Percentiles rank a stretch among this genome's conserved stretches.
These are phyloP conservation scores for Cunninghamia lanceolata DNA, from an alignment of 75 land plant genomes.

Conservation along the genomic window DNA sequence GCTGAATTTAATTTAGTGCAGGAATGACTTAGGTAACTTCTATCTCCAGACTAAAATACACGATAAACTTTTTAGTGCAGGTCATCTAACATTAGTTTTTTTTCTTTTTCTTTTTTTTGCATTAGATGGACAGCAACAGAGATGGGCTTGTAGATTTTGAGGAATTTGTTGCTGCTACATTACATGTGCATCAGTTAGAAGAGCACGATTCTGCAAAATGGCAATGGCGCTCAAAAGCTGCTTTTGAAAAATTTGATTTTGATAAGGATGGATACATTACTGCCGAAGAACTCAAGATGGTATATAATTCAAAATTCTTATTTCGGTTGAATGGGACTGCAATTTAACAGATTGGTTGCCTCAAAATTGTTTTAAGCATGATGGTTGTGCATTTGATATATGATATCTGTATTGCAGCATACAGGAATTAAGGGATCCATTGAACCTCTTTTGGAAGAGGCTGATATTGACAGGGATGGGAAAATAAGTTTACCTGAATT, in stretches of 20 bases:
- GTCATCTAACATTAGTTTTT: background rate
- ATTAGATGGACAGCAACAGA: constrained; percentile 25
- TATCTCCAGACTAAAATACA: background rate
- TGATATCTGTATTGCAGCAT: constrained; percentile 14
- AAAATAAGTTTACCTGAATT: constrained; percentile 30
- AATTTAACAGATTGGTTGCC: background rate
- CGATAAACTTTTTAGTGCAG: background rate
- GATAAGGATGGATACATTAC: constrained; percentile 35
- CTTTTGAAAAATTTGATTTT: constrained; percentile 31
- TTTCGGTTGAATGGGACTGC: background rate
- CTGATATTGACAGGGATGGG: constrained; percentile 32
- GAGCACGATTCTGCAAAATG: constrained; percentile 25
- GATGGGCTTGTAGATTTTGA: constrained; percentile 28
- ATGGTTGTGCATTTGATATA: background rate
- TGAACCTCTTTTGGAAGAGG: constrained; percentile 27
- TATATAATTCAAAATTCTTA: background rate
- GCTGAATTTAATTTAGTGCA: background rate
- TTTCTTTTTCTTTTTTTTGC: background rate
- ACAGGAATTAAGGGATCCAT: constrained; percentile 37
- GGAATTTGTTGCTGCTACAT: constrained; percentile 34
- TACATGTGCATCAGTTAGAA: constrained; percentile 31
- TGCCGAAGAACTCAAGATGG: constrained; percentile 28
- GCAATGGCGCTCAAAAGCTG: constrained; percentile 26
- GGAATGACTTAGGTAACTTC: background rate
- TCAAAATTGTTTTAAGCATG: background rate